These are phyloP conservation scores for Tetrapisispora pingtungensis DNA, from an alignment of 805 yeast species.

Conservation along the genomic window DNA sequence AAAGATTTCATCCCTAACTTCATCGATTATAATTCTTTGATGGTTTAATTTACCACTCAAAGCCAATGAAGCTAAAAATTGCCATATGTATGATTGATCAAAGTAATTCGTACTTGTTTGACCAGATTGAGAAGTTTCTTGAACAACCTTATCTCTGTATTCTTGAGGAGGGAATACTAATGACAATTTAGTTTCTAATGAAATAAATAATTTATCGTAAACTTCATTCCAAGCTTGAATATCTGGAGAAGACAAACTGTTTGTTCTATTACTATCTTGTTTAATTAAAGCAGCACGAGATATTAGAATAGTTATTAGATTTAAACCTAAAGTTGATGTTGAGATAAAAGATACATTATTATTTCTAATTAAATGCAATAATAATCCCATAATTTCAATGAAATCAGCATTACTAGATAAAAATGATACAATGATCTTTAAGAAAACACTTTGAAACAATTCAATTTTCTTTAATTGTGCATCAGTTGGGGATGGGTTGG, in stretches of 20 bases:
- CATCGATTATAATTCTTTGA: conserved; percentile 89
- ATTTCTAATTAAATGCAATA: conserved; percentile 59
- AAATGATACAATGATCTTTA: conserved; percentile 75
- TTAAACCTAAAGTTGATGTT: conserved; percentile 68
- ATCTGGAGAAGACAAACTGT: conserved; percentile 32
- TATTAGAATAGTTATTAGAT: conserved; percentile 78
- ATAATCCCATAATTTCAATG: conserved; percentile 65
- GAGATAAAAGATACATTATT: conserved; percentile 50
- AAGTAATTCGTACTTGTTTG: conserved; percentile 13
- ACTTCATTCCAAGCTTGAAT: conserved; percentile 58
- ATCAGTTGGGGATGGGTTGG: conserved; percentile 46
- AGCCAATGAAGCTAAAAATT: conserved; percentile 87
- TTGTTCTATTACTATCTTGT: conserved; percentile 54
- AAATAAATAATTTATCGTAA: conserved; percentile 72
- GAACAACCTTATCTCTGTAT: conserved; percentile 17
- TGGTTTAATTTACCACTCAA: conserved; percentile 83
- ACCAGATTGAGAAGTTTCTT: conserved; percentile 21
- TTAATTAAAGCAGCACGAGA: conserved; percentile 87
- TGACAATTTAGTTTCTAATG: conserved; percentile 66
- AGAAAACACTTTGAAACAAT: conserved; percentile 66
- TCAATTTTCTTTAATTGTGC: conserved; percentile 53
- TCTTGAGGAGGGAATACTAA: conserved; percentile 69
- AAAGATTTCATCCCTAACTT: conserved; percentile 85
- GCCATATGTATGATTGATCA: conserved; percentile 89
- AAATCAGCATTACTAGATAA: conserved; percentile 68